These are phyloP conservation scores for Populus tremula DNA, from an alignment of 345 rosid species.

Conservation along the genomic window DNA sequence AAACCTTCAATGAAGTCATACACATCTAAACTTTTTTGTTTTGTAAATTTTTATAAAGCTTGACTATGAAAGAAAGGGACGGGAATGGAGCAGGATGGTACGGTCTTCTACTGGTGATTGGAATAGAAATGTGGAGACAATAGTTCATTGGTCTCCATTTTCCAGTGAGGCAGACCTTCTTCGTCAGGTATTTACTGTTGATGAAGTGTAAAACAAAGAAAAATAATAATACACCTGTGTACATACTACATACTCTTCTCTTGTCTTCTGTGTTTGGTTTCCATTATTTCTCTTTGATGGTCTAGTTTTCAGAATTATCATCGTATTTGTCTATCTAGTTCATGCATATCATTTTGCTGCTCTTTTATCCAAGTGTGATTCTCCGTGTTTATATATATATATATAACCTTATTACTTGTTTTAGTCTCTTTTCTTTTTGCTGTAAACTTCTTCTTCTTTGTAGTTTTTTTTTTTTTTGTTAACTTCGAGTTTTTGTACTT, in stretches of 20 bases:
- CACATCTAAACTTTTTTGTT: conserved; percentile 6
- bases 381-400: not conserved
- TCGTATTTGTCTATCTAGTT: not conserved
- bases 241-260: not conserved
- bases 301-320: not conserved
- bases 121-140: conserved; percentile 63
- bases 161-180: conserved; percentile 72
- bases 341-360: not conserved
- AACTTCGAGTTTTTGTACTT: conserved; percentile 14
- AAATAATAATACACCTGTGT: not conserved
- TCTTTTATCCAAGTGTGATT: not conserved
- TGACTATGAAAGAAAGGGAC: conserved; percentile 58
- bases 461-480: not conserved
- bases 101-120: conserved; percentile 60
- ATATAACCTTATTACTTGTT: not conserved
- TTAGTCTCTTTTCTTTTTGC: not conserved
- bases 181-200: conserved; percentile 51
- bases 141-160: conserved; percentile 82
- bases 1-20: not conserved
- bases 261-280: not conserved
- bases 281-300: not conserved
- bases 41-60: conserved; percentile 48
- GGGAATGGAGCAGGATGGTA: conserved; percentile 54
- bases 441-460: not conserved
- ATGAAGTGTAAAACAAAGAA: not conserved